Base-by-base conservation (phyloP, 805 yeast genomes). In the Pichia deserticola region DNA sequence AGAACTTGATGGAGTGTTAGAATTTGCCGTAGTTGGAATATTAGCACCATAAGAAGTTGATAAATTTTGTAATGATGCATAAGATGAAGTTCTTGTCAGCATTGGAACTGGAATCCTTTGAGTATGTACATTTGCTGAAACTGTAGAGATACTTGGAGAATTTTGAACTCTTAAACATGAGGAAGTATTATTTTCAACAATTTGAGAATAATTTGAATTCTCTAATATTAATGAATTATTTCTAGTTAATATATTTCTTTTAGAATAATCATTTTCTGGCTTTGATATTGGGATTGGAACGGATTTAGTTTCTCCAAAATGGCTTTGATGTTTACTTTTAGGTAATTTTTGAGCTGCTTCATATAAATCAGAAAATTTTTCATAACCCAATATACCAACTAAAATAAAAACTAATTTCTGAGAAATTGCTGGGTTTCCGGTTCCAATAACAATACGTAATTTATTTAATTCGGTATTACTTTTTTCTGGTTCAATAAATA, bases 401-500 rank as follows among this genome's bases (percentile, higher is more conserved):
- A 78, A 55, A 9, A 78, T 76, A 48, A 77, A 76, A 0, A 78
- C 65, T 45, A 78, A 64, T 56, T 77, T 77, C 53, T 78, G 79
- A 5, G 82, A 80, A 5, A 78, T 79, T 32, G 70, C 71, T 2
- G 82, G 80, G 53, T 78, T 78, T 8, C 79, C 78, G 0, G 82
- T 78, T 70, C 76, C 74, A 2, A 78, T 66, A 4, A 78, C 78
- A 1, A 78, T 69, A 42, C 82, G 60, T 3, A 50, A 36, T 15
- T 42, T 45, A 10, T 46, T 40, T 20, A 13, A 28, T 6, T 20
- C 37, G 12, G 29, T 4, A 27, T 43, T 30, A 13, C 71, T 65
- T 7, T 70, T 57, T 7, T 54, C 47, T 4, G 45, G 27, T 5
- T 35, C 36, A 5, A 8, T 4, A 40, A 76, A 60, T 49, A 70